phyloP scores from a whole-genome alignment of 148 eudicot species.

The Fallopia convolvulus region DNA sequence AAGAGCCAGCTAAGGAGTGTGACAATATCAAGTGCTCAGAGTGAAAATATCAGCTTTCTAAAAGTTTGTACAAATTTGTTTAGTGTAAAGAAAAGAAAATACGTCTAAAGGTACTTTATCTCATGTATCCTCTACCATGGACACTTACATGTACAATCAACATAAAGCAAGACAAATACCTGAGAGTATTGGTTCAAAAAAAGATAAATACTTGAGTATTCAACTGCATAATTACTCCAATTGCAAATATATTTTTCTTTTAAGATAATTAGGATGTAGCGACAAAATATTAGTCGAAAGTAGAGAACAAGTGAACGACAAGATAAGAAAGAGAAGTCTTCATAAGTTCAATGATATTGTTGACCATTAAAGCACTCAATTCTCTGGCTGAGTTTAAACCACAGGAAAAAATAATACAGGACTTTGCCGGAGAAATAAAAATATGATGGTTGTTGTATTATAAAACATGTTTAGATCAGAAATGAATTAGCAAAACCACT shows the following conservation, averaged over 20 bases:
- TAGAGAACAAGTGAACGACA: not conserved
- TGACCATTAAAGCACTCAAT: conserved; percentile 1
- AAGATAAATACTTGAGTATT: not conserved
- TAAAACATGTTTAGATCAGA: not conserved
- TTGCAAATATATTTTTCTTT: not conserved
- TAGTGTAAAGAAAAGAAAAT: not conserved
- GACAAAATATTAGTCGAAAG: not conserved
- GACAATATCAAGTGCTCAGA: not conserved
- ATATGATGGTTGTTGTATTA: not conserved
- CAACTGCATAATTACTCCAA: not conserved
- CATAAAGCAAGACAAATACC: not conserved
- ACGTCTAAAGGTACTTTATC: not conserved
- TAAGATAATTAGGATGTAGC: not conserved
- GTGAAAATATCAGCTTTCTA: not conserved
- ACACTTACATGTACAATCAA: not conserved
- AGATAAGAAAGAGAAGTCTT: conserved; percentile 5
- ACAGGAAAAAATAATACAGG: not conserved
- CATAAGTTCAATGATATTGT: conserved; percentile 4
- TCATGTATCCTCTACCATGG: not conserved
- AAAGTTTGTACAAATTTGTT: not conserved
- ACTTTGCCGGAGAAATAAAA: not conserved
- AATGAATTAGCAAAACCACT: not conserved
- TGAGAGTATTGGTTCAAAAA: not conserved
- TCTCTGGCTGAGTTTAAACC: not conserved
- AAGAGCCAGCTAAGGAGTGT: not conserved